Evolutionary conservation across 2,329 filamentous ascomycete species (phyloP), one percentile per base, ranked within the genome.

Genomic region (Akanthomyces lecanii): DNA sequence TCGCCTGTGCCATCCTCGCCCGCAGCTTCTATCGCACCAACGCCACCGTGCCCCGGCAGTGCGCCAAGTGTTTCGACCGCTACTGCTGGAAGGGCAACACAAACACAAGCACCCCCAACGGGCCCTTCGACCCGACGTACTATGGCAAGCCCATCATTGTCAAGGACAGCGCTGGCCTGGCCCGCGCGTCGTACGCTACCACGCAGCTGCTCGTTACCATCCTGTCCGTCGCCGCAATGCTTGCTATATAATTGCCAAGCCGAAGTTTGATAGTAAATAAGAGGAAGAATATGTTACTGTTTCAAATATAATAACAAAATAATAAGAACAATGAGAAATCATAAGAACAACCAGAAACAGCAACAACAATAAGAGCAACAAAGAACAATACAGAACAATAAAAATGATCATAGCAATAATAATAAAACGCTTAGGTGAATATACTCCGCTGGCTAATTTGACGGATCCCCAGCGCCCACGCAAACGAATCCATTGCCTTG

Each of bases 1-100:
- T 95, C 1, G 90, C 86, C 5, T 97, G 92, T 73, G 92, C 92
- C 0, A 85, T 94, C 4, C 78, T 97, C 21, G 84, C 82, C 60
- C 83, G 92, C 55, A 91, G 87, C 64, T 81, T 92, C 63, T 78
- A 83, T 65, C 82, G 90, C 48, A 91, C 89, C 0, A 79, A 79
- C 11, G 89, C 87, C 0, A 65, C 75, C 0, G 78, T 91, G 0
- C 92, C 92, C 0, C 77, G 82, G 1, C 82, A 82, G 4, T 97
- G 92, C 77, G 78, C 74, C n/a, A 70, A 80, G 38, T 97, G 92
- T 76, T 96, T 96, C 73, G 66, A 78, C 5, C 74, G 79, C 23
- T 96, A 96, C 76, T 97, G 92, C 81, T 97, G 92, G 92, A 85
- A 96, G 72, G 92, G 92, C 6, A 89, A 83, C 1, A 69, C 65